Evolutionary conservation across 2,329 filamentous ascomycete species (phyloP).

Genomic region (Fusarium abutilonis): DNA sequence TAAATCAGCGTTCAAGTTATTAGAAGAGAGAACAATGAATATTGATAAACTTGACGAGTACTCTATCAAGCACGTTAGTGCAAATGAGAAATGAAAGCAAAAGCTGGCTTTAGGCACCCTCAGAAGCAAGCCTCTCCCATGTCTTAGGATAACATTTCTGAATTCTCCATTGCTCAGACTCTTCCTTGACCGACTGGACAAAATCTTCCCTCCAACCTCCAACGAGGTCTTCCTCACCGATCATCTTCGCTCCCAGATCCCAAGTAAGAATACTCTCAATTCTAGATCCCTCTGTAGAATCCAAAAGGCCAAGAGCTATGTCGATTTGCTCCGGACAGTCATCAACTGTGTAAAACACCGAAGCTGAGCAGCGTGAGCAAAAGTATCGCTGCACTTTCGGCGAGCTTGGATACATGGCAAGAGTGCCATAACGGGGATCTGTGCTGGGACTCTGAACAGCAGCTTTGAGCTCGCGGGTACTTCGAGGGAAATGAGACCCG

Average conservation of each 20-base stretch:
- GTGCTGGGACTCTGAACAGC: conserved; percentile 45
- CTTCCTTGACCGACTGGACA: conserved; percentile 15
- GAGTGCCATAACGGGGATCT: conserved; percentile 54
- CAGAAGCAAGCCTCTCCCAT: conserved; percentile 21
- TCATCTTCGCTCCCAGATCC: conserved; percentile 48
- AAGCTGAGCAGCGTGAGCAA: conserved; percentile 59
- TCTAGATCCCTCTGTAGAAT: conserved; percentile 56
- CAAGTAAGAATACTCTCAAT: conserved; percentile 58
- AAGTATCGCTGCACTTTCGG: conserved; percentile 59
- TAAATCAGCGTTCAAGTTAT: too few species aligned
- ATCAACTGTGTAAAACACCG: conserved; percentile 57
- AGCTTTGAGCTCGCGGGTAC: conserved; percentile 45
- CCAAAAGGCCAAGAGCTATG: conserved; percentile 57
- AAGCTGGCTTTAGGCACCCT: background rate
- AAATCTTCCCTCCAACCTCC: conserved; percentile 34
- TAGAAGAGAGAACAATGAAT: too few species aligned
- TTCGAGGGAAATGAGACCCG: conserved; percentile 16
- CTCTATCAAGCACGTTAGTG: too few species aligned
- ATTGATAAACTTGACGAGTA: too few species aligned
- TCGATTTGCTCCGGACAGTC: conserved; percentile 54
- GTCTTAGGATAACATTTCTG: conserved; percentile 17
- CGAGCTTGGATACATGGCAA: conserved; percentile 56
- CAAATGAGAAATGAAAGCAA: background rate
- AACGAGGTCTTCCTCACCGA: conserved; percentile 15
- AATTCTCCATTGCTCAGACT: conserved; percentile 39